Base-by-base conservation (phyloP, 257 asterid species). In the Ajuga chamaepitys region DNA sequence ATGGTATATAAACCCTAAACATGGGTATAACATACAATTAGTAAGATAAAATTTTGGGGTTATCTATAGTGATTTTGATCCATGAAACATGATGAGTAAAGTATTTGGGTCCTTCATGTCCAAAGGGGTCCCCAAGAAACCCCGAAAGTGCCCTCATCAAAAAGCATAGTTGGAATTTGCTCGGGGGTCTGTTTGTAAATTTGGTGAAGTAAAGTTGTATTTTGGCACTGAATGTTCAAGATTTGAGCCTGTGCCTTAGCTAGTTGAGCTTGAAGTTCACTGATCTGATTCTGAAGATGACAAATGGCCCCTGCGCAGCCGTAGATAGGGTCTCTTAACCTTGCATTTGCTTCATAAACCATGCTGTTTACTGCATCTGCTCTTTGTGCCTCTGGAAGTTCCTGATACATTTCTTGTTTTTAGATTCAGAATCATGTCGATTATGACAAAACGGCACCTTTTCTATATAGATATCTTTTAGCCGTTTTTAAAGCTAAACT, bases 261-360 rank as follows among this genome's bases (percentile, higher is more conserved):
- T 2, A 86, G 46, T 16, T 86, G 80, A 13, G 82, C 88, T 67
- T 84, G 96, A 17, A 86, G 92, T 64, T 82, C 87, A 34, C 45
- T 60, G 1, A 88, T 76, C 38, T 82, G 88, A 34, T 75, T 79
- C 55, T 81, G 92, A 4, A 88, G 88, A 37, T 76, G 85, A 30
- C 82, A 82, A 51, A 88, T 81, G 2, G 86, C 79, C 1, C 95
- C 96, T 0, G 92, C 74, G 34, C 96, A 86, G 0, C 95, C 95
- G 16, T 84, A 86, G 5, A 88, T 76, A 0, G 96, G 95, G 59
- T 88, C 90, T 66, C 90, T 69, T 25, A 82, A 51, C 62, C 96
- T 69, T 0, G 96, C 88, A 16, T 82, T 84, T 1, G 95, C 96
- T 72, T 88, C 96, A 21, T 86, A 88, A 0, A 88, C 96, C 87